Evolutionary conservation across 202 grass and related monocot species (phyloP).

Genomic region (Panicum virgatum): DNA sequence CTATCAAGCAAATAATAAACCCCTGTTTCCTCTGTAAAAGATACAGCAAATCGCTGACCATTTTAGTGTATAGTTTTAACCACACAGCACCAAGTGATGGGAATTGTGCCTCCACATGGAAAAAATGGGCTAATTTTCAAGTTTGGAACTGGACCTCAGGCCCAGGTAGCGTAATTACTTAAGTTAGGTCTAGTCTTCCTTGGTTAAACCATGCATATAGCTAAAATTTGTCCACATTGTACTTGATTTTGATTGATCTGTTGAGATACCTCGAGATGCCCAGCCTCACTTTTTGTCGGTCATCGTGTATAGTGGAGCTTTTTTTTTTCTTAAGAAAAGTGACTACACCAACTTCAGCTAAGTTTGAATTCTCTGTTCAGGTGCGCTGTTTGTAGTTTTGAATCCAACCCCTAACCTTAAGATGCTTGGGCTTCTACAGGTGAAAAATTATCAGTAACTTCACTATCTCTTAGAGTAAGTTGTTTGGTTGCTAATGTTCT

Average conservation of each 20-base stretch:
- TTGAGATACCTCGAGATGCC: not conserved
- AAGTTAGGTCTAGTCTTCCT: not conserved
- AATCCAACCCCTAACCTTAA: constrained; percentile 76
- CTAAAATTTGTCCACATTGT: not conserved
- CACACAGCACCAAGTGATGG: not conserved
- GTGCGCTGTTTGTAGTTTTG: constrained; percentile 73
- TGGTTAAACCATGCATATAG: not conserved
- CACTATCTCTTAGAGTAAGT: constrained; percentile 12
- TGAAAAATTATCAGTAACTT: constrained; percentile 31
- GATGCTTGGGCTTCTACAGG: constrained; percentile 95
- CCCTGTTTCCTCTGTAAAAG: not conserved
- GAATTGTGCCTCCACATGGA: not conserved
- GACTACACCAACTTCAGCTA: not conserved
- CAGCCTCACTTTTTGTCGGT: not conserved
- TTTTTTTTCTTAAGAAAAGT: too few species aligned
- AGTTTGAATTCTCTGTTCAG: constrained; percentile 42
- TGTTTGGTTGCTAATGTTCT: constrained; percentile 22
- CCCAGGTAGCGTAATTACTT: not conserved
- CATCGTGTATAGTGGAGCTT: not conserved
- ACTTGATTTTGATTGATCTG: not conserved
- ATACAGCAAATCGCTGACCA: not conserved
- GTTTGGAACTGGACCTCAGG: not conserved
- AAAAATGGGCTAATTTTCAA: not conserved
- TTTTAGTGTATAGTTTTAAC: not conserved
- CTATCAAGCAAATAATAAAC: not conserved